A percentile compares a stretch with the other conserved stretches of the same genome.
Conservation (phyloP, 305 asterid genomes). For the Fraxinus paxiana region DNA sequence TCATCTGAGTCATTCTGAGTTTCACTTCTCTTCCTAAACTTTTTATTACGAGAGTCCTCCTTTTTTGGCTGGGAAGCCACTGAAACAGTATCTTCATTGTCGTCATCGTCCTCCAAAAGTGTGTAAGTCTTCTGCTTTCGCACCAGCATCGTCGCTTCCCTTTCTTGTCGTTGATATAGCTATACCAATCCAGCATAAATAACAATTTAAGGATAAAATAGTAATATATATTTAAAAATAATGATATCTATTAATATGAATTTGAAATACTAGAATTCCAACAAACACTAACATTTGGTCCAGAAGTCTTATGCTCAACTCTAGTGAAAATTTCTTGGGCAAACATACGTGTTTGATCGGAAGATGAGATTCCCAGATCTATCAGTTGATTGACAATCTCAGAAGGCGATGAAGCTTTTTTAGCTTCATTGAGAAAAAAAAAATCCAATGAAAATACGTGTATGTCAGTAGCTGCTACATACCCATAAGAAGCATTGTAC, state of each 20-base stretch:
- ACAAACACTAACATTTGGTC: slow-evolving; percentile 58
- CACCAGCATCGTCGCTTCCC: slow-evolving; percentile 61
- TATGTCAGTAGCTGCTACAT: background rate
- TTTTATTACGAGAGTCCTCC: slow-evolving; percentile 50
- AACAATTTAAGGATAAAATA: background rate
- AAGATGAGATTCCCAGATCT: slow-evolving; percentile 58
- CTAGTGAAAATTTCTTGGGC: slow-evolving; percentile 66
- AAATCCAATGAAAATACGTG: background rate
- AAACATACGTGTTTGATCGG: slow-evolving; percentile 54
- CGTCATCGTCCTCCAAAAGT: slow-evolving; percentile 73
- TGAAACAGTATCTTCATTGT: slow-evolving; percentile 40
- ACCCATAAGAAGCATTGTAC: background rate
- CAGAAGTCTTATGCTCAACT: slow-evolving; percentile 74
- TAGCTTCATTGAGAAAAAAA: slow-evolving; percentile 43
- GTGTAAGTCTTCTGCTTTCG: slow-evolving; percentile 63
- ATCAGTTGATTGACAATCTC: slow-evolving; percentile 57
- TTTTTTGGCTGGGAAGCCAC: slow-evolving; percentile 41
- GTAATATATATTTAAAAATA: slow-evolving; percentile 9
- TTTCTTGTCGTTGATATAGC: slow-evolving; percentile 69
- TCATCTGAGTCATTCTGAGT: slow-evolving; percentile 59
- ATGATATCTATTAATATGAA: slow-evolving; percentile 1
- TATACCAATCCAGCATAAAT: slow-evolving; percentile 18
- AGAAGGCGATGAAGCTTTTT: slow-evolving; percentile 80
- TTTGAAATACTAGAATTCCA: slow-evolving; percentile 2
- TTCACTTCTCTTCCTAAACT: slow-evolving; percentile 73